Percentiles rank a stretch among this genome's conserved stretches.
Evolutionary conservation across 441 rosid species (phyloP).

Genomic region (Erodium trifolium): DNA sequence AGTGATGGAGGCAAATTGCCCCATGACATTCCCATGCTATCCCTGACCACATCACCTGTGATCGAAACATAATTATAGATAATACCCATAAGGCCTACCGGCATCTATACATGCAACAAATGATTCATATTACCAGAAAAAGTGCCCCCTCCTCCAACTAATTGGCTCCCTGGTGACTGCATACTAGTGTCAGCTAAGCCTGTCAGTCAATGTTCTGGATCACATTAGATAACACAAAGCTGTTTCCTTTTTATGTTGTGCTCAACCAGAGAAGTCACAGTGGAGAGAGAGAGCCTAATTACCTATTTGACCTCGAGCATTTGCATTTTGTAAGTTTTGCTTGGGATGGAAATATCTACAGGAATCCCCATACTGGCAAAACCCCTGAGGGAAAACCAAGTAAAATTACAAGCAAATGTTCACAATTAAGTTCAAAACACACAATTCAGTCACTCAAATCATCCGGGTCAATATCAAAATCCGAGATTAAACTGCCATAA

Average conservation of each 20-base stretch:
- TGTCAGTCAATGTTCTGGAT: slow-evolving; percentile 8
- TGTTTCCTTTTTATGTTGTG: background rate
- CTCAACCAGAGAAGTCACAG: background rate
- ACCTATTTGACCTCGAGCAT: slow-evolving; percentile 28
- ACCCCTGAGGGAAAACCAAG: slow-evolving; percentile 40
- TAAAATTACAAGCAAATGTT: background rate
- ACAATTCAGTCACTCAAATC: background rate
- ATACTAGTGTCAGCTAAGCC: slow-evolving; percentile 15
- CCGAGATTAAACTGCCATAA: background rate
- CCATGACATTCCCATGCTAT: slow-evolving; percentile 48
- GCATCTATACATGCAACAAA: background rate
- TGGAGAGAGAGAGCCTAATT: background rate
- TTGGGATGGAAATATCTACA: slow-evolving; percentile 66
- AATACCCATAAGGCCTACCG: background rate
- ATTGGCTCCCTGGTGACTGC: slow-evolving; percentile 11
- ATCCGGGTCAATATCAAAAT: background rate
- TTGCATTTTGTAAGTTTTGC: slow-evolving; percentile 10
- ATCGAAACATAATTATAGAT: slow-evolving; percentile 8
- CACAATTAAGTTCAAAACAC: background rate
- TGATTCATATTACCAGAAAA: slow-evolving; percentile 19
- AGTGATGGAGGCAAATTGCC: slow-evolving; percentile 78
- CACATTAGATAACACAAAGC: background rate
- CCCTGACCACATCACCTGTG: slow-evolving; percentile 37
- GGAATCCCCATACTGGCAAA: slow-evolving; percentile 72
- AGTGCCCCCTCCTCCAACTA: slow-evolving; percentile 22